Base-by-base conservation (phyloP, 345 rosid genomes). In the Turritis glabra region DNA sequence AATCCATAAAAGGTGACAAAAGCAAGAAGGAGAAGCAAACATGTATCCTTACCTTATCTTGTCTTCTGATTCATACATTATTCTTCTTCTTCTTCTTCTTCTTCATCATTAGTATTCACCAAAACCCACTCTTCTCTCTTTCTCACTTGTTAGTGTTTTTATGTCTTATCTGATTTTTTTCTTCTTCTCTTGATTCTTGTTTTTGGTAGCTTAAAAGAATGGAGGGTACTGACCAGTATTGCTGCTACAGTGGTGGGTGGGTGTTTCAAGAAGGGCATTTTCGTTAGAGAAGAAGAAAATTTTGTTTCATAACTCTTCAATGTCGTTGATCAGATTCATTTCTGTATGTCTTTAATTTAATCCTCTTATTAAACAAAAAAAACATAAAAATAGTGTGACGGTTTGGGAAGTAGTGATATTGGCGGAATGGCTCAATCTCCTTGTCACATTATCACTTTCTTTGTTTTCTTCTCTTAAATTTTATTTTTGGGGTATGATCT, bases 351-450 rank as follows among this genome's bases (percentile, higher is more conserved):
- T 65, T 35, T 14, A 10, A 47, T 14, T 21, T 56, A 26, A 17
- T 65, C 19, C n/a, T 40, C 37, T 41, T 15, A 52, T 38, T 21
- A 7, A 37, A 65, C 1, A 18, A 22, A 30, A 14, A 5, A 17
- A 64, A n/a, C n/a, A n/a, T n/a, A n/a, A 23, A n/a, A 3, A 8
- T 0, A 18, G 52, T 74, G 73, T 74, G 27, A 64, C 46, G 21
- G 38, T 64, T n/a, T 44, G 77, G 57, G 48, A 73, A 64, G 47
- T n/a, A 65, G 78, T 75, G 78, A 52, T 75, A 58, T 75, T 75
- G 78, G 78, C 68, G 40, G 18, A 75, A 75, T 37, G 78, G 78
- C 78, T 75, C 78, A 75, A 75, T 67, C 67, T 57, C 55, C n/a
- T 74, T 57, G 64, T 64, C 56, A 32, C 48, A 64, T 64, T 54